A percentile compares a stretch with the other conserved stretches of the same genome.
phyloP scores from a whole-genome alignment of 805 yeast genomes.

The Candida sphagnicola region DNA sequence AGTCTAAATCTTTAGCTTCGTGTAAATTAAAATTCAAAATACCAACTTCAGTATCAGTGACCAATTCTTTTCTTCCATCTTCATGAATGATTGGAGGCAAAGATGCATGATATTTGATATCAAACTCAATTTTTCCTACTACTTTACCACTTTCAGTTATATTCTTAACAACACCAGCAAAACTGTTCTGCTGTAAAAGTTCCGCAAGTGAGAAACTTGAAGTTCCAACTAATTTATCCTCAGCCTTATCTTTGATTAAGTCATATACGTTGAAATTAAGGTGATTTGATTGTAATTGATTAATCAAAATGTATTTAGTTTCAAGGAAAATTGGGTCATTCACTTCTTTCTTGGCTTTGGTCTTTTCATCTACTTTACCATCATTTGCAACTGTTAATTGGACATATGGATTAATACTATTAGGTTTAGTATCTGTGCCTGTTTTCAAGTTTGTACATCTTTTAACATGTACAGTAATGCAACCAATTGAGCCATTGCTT shows the following conservation, averaged over 20 bases:
- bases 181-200: slow-evolving; percentile 51
- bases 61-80: slow-evolving; percentile 47
- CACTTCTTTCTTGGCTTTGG: slow-evolving; percentile 54
- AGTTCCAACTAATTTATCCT: slow-evolving; percentile 46
- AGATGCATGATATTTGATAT: slow-evolving; percentile 48
- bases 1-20: slow-evolving; percentile 56
- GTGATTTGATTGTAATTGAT: slow-evolving; percentile 49
- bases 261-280: slow-evolving; percentile 53
- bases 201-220: slow-evolving; percentile 55
- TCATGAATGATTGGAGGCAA: slow-evolving; percentile 40
- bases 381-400: slow-evolving; percentile 34
- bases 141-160: slow-evolving; percentile 47
- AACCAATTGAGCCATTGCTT: slow-evolving; percentile 66
- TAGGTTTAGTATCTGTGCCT: slow-evolving; percentile 34
- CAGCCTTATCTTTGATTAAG: slow-evolving; percentile 49
- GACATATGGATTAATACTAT: slow-evolving; percentile 54
- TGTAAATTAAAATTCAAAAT: slow-evolving; percentile 61
- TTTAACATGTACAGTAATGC: slow-evolving; percentile 58
- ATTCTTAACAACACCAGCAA: slow-evolving; percentile 41
- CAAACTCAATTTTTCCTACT: slow-evolving; percentile 59
- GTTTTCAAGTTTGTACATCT: slow-evolving; percentile 48
- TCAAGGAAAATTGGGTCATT: slow-evolving; percentile 66
- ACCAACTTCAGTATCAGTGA: slow-evolving; percentile 67
- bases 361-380: slow-evolving; percentile 44
- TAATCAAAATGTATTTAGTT: slow-evolving; percentile 56